These are phyloP conservation scores for Xylariaceae sp. DNA, from an alignment of 2,329 filamentous ascomycete genomes.

Conservation along the genomic window DNA sequence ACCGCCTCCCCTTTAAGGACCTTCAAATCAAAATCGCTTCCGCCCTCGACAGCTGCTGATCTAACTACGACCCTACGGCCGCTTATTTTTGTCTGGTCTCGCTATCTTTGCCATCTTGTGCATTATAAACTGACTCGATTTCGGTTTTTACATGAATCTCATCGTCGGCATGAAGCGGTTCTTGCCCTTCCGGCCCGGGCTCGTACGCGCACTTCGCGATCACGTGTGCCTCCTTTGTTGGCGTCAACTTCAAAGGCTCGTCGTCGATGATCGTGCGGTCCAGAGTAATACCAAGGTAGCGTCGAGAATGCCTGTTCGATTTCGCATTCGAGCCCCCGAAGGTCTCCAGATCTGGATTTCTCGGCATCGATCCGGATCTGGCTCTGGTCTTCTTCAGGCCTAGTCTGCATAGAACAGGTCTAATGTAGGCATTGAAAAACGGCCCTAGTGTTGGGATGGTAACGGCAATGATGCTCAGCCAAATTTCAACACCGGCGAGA, in stretches of 20 bases:
- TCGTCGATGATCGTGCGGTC: conserved; percentile 8
- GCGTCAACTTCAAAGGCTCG: conserved; percentile 6
- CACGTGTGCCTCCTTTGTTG: conserved; percentile 5
- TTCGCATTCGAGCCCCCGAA: conserved; percentile 8
- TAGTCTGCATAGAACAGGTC: neutral
- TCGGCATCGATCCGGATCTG: neutral
- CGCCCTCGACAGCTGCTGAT: neutral
- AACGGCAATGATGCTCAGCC: conserved; percentile 38
- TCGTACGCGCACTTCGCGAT: conserved; percentile 7
- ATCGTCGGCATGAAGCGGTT: neutral
- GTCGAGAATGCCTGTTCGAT: neutral
- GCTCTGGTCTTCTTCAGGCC: neutral
- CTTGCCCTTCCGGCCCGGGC: neutral
- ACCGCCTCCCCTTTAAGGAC: neutral
- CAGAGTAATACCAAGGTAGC: conserved; percentile 4
- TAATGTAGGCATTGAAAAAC: conserved; percentile 28
- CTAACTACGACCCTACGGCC: neutral
- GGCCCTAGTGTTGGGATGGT: conserved; percentile 41
- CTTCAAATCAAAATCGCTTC: too few relatives aligned
- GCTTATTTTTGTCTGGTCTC: neutral
- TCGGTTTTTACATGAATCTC: conserved; percentile 15
- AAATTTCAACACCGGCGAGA: conserved; percentile 36
- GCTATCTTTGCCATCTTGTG: neutral
- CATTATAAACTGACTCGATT: conserved; percentile 15
- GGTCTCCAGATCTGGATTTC: conserved; percentile 1